Conservation (phyloP, 257 asterid species). For the Dorcoceras hygrometricum region DNA sequence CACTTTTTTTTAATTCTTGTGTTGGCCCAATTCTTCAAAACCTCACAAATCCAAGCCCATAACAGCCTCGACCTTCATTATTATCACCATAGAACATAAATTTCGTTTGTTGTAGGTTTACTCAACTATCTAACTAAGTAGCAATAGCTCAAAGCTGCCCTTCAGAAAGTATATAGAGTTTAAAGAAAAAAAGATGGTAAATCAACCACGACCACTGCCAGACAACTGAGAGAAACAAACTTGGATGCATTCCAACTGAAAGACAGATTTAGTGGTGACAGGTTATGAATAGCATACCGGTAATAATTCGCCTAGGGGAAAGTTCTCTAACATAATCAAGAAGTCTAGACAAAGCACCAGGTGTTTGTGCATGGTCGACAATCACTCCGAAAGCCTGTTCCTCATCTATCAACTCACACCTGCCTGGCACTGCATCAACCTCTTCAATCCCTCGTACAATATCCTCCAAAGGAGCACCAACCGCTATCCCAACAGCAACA, state of each 20-base stretch:
- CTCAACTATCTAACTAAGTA: not conserved
- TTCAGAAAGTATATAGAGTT: not conserved
- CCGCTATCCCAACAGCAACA: slow-evolving; percentile 88
- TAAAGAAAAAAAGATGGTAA: not conserved
- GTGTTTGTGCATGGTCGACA: slow-evolving; percentile 85
- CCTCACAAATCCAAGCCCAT: not conserved
- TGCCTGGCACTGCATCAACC: slow-evolving; percentile 94
- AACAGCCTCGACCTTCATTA: not conserved
- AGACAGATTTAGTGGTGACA: not conserved
- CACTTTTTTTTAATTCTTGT: not conserved
- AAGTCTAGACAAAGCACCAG: slow-evolving; percentile 74
- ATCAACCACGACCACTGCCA: not conserved
- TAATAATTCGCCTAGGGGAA: slow-evolving; percentile 71
- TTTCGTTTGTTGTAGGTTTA: slow-evolving; percentile 1
- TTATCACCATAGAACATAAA: not conserved
- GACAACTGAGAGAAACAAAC: slow-evolving; percentile 10
- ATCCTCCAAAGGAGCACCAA: slow-evolving; percentile 94
- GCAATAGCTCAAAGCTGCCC: not conserved
- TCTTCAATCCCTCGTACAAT: slow-evolving; percentile 96
- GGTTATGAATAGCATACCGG: slow-evolving; percentile 47
- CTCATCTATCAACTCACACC: slow-evolving; percentile 95
- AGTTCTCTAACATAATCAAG: slow-evolving; percentile 89
- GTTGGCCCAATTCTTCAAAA: not conserved
- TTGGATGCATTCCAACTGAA: not conserved
- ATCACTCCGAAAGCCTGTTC: slow-evolving; percentile 95